These are phyloP conservation scores for Starmera quercuum DNA, from an alignment of 805 yeast genomes.

Conservation along the genomic window DNA sequence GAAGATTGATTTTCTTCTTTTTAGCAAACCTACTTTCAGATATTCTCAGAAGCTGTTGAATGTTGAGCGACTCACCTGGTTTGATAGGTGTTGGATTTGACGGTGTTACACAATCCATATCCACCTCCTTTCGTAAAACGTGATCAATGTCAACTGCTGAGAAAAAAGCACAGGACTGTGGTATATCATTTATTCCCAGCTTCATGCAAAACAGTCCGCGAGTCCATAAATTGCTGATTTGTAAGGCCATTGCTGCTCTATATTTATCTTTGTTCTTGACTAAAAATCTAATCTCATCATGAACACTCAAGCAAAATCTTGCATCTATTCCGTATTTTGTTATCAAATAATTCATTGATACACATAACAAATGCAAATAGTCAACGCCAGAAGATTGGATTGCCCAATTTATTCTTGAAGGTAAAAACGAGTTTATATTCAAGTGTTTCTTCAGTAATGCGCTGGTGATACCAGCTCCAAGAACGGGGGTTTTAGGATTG, in stretches of 20 bases:
- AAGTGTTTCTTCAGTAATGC: slow-evolving; percentile 67
- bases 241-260: slow-evolving; percentile 74
- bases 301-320: slow-evolving; percentile 79
- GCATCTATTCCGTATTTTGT: slow-evolving; percentile 62
- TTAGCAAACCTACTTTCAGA: slow-evolving; percentile 19
- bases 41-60: slow-evolving; percentile 40
- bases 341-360: slow-evolving; percentile 80
- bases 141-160: slow-evolving; percentile 89
- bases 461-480: slow-evolving; percentile 89
- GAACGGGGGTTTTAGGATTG: slow-evolving; percentile 79
- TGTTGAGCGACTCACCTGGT: slow-evolving; percentile 73
- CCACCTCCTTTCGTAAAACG: slow-evolving; percentile 88
- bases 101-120: slow-evolving; percentile 85
- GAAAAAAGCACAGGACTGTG: slow-evolving; percentile 93
- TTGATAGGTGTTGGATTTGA: slow-evolving; percentile 65
- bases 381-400: slow-evolving; percentile 98
- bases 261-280: slow-evolving; percentile 68
- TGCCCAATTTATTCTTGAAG: slow-evolving; percentile 95
- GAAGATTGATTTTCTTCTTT: slow-evolving; percentile 12
- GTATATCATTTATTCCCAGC: slow-evolving; percentile 80
- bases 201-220: slow-evolving; percentile 93
- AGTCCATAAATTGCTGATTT: slow-evolving; percentile 91
- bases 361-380: slow-evolving; percentile 75
- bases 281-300: slow-evolving; percentile 86
- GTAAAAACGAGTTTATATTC: slow-evolving; percentile 58